phyloP scores from a whole-genome alignment of 805 yeast genomes.

The Candida xyloterini region DNA sequence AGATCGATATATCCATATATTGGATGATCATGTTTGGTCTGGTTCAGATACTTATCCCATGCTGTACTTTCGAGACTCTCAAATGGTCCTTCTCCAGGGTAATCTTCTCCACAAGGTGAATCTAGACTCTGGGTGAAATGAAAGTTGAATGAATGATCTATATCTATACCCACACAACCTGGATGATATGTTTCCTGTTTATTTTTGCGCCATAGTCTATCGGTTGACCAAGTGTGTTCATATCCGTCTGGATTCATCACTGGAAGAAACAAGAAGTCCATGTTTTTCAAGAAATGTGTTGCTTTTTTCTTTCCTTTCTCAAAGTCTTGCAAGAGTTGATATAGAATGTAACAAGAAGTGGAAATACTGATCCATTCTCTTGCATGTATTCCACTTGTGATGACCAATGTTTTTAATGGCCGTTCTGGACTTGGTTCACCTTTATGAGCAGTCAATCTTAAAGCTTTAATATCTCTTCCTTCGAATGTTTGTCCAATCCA shows the following conservation, averaged over 20 bases:
- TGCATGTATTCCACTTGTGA: slow-evolving; percentile 85
- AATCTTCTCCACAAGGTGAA: slow-evolving; percentile 79
- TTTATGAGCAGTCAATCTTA: slow-evolving; percentile 56
- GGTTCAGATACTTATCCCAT: slow-evolving; percentile 46
- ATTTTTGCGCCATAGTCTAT: slow-evolving; percentile 86
- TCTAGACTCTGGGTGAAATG: slow-evolving; percentile 64
- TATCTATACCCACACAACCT: slow-evolving; percentile 77
- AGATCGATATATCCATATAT: slow-evolving; percentile 77
- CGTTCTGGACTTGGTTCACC: slow-evolving; percentile 14
- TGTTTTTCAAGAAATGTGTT: slow-evolving; percentile 46
- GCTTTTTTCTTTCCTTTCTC: slow-evolving; percentile 40
- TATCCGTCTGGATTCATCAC: slow-evolving; percentile 92
- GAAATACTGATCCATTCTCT: slow-evolving; percentile 86
- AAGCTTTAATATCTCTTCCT: slow-evolving; percentile 64
- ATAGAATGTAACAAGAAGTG: slow-evolving; percentile 57
- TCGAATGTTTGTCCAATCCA: slow-evolving; percentile 74
- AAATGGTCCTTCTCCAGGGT: slow-evolving; percentile 71
- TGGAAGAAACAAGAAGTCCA: slow-evolving; percentile 78
- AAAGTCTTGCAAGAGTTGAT: slow-evolving; percentile 45
- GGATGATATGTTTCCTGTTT: slow-evolving; percentile 70
- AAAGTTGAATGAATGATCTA: slow-evolving; percentile 78
- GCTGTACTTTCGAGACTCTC: slow-evolving; percentile 59
- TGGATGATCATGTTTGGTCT: slow-evolving; percentile 51
- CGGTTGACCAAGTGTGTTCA: slow-evolving; percentile 73
- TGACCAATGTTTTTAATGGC: slow-evolving; percentile 58